Evolutionary conservation across 352 stramenopile genomes (phyloP), one percentile per base, ranked within the genome.

Genomic region (Phytophthora agathidicida): DNA sequence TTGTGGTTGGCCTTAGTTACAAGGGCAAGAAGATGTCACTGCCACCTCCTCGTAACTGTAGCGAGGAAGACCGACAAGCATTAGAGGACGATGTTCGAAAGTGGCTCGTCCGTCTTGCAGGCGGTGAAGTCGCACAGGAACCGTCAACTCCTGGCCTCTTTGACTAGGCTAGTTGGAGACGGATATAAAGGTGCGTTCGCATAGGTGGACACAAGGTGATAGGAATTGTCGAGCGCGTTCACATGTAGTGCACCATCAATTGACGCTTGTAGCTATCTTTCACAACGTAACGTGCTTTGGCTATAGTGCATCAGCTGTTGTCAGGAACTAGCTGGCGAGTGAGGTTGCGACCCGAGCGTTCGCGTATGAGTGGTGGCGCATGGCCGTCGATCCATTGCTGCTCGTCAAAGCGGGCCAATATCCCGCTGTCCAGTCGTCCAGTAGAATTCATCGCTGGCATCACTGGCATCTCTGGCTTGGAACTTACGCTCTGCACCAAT

Each of bases 21-120:
- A 86, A 83, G 47, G 81, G 79, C 33, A 85, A 84, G 45, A 93
- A 93, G 44, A 79, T 89, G 7, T 63, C 77, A 16, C 36, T 87
- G 35, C 65, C 79, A 16, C 46, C 68, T 57, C 38, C 41, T 68
- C 52, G 44, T 36, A 44, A 30, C 3, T 46, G 37, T 53, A 61
- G 22, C 13, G 16, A 17, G 32, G 9, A 45, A 9, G 14, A 38
- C 33, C 48, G 48, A 28, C 27, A 44, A 44, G 14, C 32, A 50
- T 16, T 76, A 42, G 36, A 77, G 3, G 68, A 87, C n/a, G 55
- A 71, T 22, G 57, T 83, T 36, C 76, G 72, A 13, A 77, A 76
- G 33, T 93, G 83, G 83, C 68, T 93, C 9, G 51, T 84, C 11
- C 77, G 73, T n/a, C 52, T 93, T 14, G 47, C 75, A 16, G 79